Conservation (phyloP, 305 asterid genomes). For the Fraxinus floribunda region DNA sequence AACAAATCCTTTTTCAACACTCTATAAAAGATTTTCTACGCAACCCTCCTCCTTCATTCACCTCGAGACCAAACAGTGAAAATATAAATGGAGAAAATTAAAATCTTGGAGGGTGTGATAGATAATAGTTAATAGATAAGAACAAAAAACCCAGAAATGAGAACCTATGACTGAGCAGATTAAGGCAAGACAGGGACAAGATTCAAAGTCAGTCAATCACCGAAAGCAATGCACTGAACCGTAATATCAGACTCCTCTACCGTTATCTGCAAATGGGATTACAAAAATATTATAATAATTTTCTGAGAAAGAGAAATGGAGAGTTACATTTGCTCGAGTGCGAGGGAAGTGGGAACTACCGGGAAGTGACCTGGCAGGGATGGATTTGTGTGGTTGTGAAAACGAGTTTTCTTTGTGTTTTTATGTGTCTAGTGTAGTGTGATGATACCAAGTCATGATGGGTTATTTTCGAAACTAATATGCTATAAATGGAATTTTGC, state of each 20-base stretch:
- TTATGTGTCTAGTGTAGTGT: not conserved
- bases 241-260: not conserved
- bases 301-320: not conserved
- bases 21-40: not conserved
- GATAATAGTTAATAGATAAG: slow-evolving; percentile 6
- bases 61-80: not conserved
- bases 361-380: slow-evolving; percentile 21
- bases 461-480: slow-evolving; percentile 13
- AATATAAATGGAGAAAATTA: not conserved
- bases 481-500: not conserved
- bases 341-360: slow-evolving; percentile 14
- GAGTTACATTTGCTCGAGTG: not conserved
- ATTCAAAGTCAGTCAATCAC: slow-evolving; percentile 24
- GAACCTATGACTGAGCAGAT: slow-evolving; percentile 24
- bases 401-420: not conserved
- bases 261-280: not conserved
- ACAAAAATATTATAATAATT: not conserved
- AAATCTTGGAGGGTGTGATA: slow-evolving; percentile 29
- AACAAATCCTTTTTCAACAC: not conserved
- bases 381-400: not conserved
- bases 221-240: slow-evolving; percentile 15
- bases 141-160: slow-evolving; percentile 27
- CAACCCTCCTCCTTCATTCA: not conserved
- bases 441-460: slow-evolving; percentile 16
- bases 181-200: slow-evolving; percentile 25